These are phyloP conservation scores for Corrigiola litoralis DNA, from an alignment of 179 eudicot species.

Conservation along the genomic window DNA sequence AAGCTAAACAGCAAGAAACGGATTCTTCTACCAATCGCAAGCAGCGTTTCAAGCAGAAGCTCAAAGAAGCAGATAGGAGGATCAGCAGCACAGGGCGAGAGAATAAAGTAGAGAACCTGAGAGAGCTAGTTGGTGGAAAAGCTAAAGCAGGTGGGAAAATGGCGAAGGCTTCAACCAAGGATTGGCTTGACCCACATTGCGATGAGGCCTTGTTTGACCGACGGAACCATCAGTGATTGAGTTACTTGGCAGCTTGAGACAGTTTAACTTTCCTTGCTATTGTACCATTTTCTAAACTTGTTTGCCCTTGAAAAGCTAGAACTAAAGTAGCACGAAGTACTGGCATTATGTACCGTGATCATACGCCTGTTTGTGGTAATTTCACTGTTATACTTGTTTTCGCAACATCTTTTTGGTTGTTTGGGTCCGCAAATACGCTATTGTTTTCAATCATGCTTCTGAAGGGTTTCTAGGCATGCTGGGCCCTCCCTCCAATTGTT, in stretches of 20 bases:
- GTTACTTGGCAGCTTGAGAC: conserved; percentile 2
- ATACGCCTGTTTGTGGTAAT: neutral
- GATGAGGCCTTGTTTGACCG: conserved; percentile 71
- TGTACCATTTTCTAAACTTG: neutral
- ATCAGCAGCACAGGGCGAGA: conserved; percentile 58
- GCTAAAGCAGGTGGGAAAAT: conserved; percentile 32
- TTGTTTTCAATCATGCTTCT: no score
- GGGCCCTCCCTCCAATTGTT: no score
- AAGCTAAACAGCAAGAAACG: conserved; percentile 62
- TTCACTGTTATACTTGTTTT: neutral
- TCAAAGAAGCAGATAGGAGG: conserved; percentile 76
- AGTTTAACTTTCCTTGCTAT: neutral
- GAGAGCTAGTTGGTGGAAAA: conserved; percentile 73
- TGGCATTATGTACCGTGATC: neutral
- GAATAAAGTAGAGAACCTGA: conserved; percentile 67
- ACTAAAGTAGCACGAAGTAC: neutral
- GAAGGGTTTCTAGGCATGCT: no score
- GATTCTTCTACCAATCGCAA: conserved; percentile 57
- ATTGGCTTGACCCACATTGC: conserved; percentile 94
- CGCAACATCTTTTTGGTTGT: no score
- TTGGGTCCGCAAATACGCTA: no score
- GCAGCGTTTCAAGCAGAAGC: conserved; percentile 80
- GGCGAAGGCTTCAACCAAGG: conserved; percentile 60
- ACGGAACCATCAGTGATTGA: conserved; percentile 28
- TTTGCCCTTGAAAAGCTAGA: neutral